A percentile compares a stretch with the other conserved stretches of the same genome.
Conservation (phyloP, 768 basidiomycete genomes). For the Boletus rex-veris region DNA sequence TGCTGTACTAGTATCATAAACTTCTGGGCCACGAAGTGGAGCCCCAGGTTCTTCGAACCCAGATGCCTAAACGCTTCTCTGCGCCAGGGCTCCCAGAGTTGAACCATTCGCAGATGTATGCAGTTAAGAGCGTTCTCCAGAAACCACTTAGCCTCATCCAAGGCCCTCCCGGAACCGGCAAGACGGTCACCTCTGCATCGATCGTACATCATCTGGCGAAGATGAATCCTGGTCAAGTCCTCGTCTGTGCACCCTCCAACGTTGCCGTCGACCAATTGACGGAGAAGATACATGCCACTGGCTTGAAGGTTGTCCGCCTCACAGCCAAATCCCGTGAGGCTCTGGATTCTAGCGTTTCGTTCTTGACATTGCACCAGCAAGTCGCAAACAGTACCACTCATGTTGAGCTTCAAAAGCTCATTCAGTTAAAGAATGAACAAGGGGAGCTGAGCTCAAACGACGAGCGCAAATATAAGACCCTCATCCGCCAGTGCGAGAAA, state of each 20-base stretch:
- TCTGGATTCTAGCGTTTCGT: constrained; percentile 90
- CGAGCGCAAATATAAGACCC: constrained; percentile 95
- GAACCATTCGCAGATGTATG: constrained; percentile 99
- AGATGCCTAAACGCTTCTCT: constrained; percentile 97
- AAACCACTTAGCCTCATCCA: constrained; percentile 98
- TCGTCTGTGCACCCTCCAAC: constrained; percentile 98
- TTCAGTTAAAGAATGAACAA: constrained; percentile 96
- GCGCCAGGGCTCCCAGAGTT: constrained; percentile 97
- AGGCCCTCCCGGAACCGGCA: constrained; percentile 97
- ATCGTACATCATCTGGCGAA: constrained; percentile 98
- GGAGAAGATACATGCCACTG: constrained; percentile 99
- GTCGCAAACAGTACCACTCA: constrained; percentile 96
- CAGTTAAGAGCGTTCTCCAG: constrained; percentile 97
- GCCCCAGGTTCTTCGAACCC: constrained; percentile 83
- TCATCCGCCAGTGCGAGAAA: constrained; percentile 94
- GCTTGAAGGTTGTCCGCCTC: constrained; percentile 94
- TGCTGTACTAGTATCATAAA: constrained; percentile 82
- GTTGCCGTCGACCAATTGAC: constrained; percentile 99
- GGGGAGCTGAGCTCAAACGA: constrained; percentile 96
- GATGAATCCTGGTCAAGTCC: constrained; percentile 99
- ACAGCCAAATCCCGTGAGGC: constrained; percentile 99
- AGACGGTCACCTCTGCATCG: constrained; percentile 98
- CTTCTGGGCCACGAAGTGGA: constrained; percentile 96
- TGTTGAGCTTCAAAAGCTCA: constrained; percentile 95
- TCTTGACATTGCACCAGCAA: constrained; percentile 95